Evolutionary conservation across 2,329 filamentous ascomycete genomes (phyloP), one percentile per base, ranked within the genome.

Genomic region (Pochonia chlamydosporia): DNA sequence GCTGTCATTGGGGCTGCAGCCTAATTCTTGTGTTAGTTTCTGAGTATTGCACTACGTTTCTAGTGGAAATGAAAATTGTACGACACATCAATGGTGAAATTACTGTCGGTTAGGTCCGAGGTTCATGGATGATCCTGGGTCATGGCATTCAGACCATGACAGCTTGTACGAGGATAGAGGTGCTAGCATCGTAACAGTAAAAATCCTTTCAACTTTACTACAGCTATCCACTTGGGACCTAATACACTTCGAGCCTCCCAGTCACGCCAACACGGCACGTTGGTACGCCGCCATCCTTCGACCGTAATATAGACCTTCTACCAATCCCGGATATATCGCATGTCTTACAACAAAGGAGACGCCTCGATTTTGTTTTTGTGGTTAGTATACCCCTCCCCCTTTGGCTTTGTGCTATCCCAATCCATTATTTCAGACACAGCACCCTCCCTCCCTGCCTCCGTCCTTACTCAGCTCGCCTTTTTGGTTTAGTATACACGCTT

Each of bases 401-500:
- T 37, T 37, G 14, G n/a, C 36, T 42, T 46, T 44, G n/a, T n/a
- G 39, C 31, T 16, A 28, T 45, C 37, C 28, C 35, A 16, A n/a
- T n/a, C 18, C 43, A 39, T 35, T 24, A 33, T 37, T 20, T 25
- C 36, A 35, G 40, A 35, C 37, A 37, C 28, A 25, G 30, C 30
- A 40, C 5, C 39, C 10, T 30, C 24, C 25, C n/a, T 13, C 25
- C 8, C 16, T 24, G 9, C n/a, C 16, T 23, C 13, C 24, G 21
- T 26, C 31, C 11, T 25, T 21, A 3, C 8, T 25, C n/a, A 28
- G 2, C 13, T 43, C 43, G 13, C n/a, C 31, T 40, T n/a, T 24
- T 40, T 46, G 18, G 41, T 49, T 72, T 89, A 92, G 73, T 92
- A 91, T 63, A 87, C 85, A 76, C 87, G 82, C 83, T 96, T 96